Evolutionary conservation across 345 rosid species (phyloP).

Genomic region (Dipteronia sinensis): DNA sequence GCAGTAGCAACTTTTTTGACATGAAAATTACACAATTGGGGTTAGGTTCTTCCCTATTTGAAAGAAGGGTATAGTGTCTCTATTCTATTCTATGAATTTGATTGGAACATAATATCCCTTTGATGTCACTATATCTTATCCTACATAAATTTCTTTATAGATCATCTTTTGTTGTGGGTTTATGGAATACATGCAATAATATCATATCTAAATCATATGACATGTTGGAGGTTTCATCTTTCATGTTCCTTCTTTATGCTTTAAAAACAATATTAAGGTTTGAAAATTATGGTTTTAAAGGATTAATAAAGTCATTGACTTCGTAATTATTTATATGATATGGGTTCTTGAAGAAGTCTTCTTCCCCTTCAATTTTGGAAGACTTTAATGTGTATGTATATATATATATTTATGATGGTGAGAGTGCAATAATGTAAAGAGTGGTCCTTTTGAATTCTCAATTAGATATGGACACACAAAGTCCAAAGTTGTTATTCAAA

Average conservation of each 20-base stretch:
- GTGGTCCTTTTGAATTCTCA: not conserved
- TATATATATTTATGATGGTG: not conserved
- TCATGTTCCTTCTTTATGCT: not conserved
- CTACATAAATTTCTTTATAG: conserved; percentile 23
- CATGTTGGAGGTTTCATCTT: not conserved
- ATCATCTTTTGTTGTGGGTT: conserved; percentile 29
- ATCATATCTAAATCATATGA: conserved; percentile 4
- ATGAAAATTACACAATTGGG: not conserved
- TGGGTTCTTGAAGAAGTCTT: not conserved
- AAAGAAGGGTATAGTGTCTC: conserved; percentile 22
- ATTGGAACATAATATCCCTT: conserved; percentile 25
- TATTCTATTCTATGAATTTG: conserved; percentile 29
- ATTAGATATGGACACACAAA: not conserved
- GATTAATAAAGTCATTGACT: conserved; percentile 25
- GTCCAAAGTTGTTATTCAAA: conserved; percentile 3
- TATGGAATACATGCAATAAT: conserved; percentile 33
- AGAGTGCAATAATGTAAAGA: not conserved
- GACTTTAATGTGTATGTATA: not conserved
- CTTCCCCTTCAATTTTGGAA: conserved; percentile 2
- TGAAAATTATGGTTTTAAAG: not conserved
- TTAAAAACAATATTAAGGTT: not conserved
- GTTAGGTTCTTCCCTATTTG: conserved; percentile 27
- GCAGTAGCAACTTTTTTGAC: too few relatives aligned
- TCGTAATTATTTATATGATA: not conserved
- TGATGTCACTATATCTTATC: conserved; percentile 35